Evolutionary conservation across 495 filamentous ascomycete species (phyloP), one percentile per base, ranked within the genome.

Genomic region (Aspergillus wentii): DNA sequence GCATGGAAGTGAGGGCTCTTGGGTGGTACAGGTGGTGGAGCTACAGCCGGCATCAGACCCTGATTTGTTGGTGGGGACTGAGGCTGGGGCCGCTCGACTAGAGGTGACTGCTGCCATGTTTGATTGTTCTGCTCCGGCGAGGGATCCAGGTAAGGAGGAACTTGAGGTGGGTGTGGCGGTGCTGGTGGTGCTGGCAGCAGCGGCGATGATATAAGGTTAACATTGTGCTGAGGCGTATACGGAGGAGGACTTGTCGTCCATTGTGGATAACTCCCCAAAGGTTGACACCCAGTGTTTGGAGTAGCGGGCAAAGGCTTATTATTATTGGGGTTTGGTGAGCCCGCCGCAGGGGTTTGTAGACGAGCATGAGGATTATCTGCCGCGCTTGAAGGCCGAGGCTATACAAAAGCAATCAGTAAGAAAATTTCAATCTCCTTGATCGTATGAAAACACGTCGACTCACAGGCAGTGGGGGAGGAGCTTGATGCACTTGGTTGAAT

Each of bases 391-490:
- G 62, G 64, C 13, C 68, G 65, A 51, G 68, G 68, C 67, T 71
- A 36, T 35, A 26, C 17, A 16, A 35, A 7, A 31, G 38, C 2
- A 23, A 41, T 41, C 39, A 43, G 37, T 35, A 20, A 5, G 25
- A 29, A 23, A 26, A 16, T 1, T 5, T 7, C 3, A 5, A 25
- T 22, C 21, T 17, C 16, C 1, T 27, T 9, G 14, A 25, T 28
- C 10, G 11, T 28, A 29, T 3, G 25, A 19, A 17, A 27, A n/a
- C n/a, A n/a, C n/a, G n/a, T n/a, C n/a, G 4, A 52, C 69, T 53
- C 52, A 76, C 72, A 7, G 72, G 72, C 25, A 76, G 54, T 11
- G 71, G 66, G 32, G 69, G 71, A 30, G 66, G 61, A 10, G 53
- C 48, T 17, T 9, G 14, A 29, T 61, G 49, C 4, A 44, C 51